Conservation (phyloP, 495 filamentous ascomycete genomes). For the Xylaria grammica region DNA sequence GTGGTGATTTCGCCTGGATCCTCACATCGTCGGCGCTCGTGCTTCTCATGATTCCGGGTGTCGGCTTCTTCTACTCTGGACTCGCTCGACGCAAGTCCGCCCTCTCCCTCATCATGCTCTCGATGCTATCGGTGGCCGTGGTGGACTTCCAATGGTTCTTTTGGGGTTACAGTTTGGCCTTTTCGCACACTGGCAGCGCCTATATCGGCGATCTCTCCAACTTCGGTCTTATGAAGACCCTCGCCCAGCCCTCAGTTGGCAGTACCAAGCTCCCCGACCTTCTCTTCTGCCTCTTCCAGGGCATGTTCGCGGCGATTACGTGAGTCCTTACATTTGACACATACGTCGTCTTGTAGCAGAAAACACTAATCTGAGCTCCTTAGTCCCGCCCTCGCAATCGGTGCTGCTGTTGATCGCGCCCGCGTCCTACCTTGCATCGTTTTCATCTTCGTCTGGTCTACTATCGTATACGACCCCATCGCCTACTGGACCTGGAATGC, state of each 20-base stretch:
- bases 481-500: slow-evolving; percentile 94
- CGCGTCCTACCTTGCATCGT: slow-evolving; percentile 82
- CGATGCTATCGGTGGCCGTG: slow-evolving; percentile 86
- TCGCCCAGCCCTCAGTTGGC: slow-evolving; percentile 82
- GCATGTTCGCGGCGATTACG: slow-evolving; percentile 84
- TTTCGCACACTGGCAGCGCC: slow-evolving; percentile 80
- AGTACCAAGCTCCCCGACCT: slow-evolving; percentile 84
- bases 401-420: slow-evolving; percentile 81
- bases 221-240: slow-evolving; percentile 80
- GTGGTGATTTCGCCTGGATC: slow-evolving; percentile 85
- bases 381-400: slow-evolving; percentile 77
- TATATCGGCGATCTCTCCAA: slow-evolving; percentile 89
- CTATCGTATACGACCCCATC: slow-evolving; percentile 82
- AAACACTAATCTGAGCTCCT: background rate
- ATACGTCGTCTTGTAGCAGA: too few relatives aligned
- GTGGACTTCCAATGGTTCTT: slow-evolving; percentile 99
- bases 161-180: slow-evolving; percentile 95
- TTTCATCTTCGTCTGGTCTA: slow-evolving; percentile 89
- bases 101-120: slow-evolving; percentile 93
- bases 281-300: slow-evolving; percentile 90
- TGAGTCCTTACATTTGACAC: slow-evolving; percentile 53
- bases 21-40: slow-evolving; percentile 80
- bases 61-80: slow-evolving; percentile 99
- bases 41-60: slow-evolving; percentile 88
- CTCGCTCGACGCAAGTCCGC: slow-evolving; percentile 95